A percentile compares a stretch with the other conserved stretches of the same genome.
Conservation (phyloP, 2,329 filamentous ascomycete species). For the Fusarium lyarnte region DNA sequence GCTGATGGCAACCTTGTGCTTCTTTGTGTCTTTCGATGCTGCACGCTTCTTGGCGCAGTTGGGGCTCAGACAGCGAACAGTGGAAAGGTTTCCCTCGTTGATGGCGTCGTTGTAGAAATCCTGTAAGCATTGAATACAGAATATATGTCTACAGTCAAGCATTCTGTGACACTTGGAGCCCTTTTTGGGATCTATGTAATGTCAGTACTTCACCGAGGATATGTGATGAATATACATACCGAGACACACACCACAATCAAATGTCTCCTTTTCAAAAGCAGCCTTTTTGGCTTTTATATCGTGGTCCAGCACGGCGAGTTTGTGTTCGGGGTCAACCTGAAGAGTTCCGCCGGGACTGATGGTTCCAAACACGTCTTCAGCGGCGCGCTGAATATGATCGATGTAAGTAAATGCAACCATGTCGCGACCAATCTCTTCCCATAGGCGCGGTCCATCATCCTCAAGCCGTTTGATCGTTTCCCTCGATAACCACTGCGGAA, state of each 20-base stretch:
- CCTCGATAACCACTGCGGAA: conserved; percentile 66
- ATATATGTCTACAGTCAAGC: conserved; percentile 87
- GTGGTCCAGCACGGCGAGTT: conserved; percentile 79
- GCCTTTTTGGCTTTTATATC: conserved; percentile 78
- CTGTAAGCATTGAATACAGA: conserved; percentile 86
- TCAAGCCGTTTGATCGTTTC: conserved; percentile 60
- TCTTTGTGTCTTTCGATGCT: conserved; percentile 53
- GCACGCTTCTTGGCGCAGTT: conserved; percentile 75
- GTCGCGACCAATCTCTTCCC: conserved; percentile 70
- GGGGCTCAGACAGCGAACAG: conserved; percentile 82
- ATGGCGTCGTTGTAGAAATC: conserved; percentile 93
- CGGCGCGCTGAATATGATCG: conserved; percentile 68
- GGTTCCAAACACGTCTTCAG: conserved; percentile 69
- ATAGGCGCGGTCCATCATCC: conserved; percentile 61
- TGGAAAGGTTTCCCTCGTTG: conserved; percentile 80
- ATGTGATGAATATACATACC: conserved; percentile 51
- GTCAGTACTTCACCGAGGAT: background rate
- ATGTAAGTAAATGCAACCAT: conserved; percentile 71
- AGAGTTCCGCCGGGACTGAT: conserved; percentile 59
- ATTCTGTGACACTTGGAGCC: conserved; percentile 83
- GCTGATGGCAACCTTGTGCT: conserved; percentile 74
- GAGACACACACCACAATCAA: conserved; percentile 87
- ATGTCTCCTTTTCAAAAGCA: conserved; percentile 84
- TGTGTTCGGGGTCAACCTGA: conserved; percentile 64
- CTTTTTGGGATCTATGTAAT: conserved; percentile 80